Conservation (phyloP, 257 asterid genomes). For the Nicotiana tabacum region DNA sequence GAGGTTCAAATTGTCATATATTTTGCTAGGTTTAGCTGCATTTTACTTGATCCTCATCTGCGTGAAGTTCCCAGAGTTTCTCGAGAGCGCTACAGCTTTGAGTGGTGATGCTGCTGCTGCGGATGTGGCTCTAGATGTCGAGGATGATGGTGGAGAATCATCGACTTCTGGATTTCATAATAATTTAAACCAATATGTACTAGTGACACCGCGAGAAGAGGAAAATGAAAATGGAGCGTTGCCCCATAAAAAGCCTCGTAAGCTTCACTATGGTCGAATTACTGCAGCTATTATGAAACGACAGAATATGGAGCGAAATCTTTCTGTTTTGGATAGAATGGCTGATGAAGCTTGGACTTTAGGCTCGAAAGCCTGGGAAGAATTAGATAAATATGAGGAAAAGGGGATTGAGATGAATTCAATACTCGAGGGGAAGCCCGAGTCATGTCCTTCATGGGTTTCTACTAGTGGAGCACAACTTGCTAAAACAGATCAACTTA, state of each 20-base stretch:
- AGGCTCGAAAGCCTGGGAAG: constrained; percentile 92
- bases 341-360: constrained; percentile 88
- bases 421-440: constrained; percentile 83
- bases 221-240: constrained; percentile 14
- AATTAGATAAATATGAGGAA: constrained; percentile 53
- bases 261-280: constrained; percentile 69
- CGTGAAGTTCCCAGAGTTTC: constrained; percentile 59
- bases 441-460: constrained; percentile 95
- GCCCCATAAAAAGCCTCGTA: constrained; percentile 25
- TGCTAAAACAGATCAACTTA: constrained; percentile 41
- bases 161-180: constrained; percentile 31
- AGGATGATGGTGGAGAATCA: constrained; percentile 30
- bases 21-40: constrained; percentile 59
- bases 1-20: constrained; percentile 60
- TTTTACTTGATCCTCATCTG: constrained; percentile 65
- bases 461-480: constrained; percentile 59
- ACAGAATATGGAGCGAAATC: constrained; percentile 43
- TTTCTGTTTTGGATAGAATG: constrained; percentile 63
- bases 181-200: constrained; percentile 34
- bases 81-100: constrained; percentile 52
- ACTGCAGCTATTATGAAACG: constrained; percentile 50
- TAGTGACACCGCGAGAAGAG: constrained; percentile 29
- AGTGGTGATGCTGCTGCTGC: constrained; percentile 33
- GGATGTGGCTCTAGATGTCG: constrained; percentile 31
- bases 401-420: constrained; percentile 59